phyloP scores from a whole-genome alignment of 2,329 filamentous ascomycete genomes.

The Didymella keratinophila region DNA sequence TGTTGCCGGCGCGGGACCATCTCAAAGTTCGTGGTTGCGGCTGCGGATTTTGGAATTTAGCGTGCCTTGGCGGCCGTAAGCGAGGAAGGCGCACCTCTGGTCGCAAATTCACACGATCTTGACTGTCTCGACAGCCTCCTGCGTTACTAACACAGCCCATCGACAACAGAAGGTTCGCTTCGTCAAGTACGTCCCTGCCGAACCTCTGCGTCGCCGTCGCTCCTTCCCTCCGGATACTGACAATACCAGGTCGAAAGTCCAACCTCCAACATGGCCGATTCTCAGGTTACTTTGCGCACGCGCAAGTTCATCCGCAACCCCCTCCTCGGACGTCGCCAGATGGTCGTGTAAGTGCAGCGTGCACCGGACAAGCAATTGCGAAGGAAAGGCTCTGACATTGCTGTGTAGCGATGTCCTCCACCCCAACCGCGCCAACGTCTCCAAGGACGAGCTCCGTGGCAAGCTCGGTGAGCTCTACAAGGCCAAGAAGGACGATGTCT shows the following conservation, averaged over 20 bases:
- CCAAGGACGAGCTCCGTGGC: slow-evolving; percentile 96
- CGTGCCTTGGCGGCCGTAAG: slow-evolving; percentile 6
- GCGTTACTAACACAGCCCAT: slow-evolving; percentile 35
- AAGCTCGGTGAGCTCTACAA: slow-evolving; percentile 98
- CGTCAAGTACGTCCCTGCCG: slow-evolving; percentile 41
- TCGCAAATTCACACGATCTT: slow-evolving; percentile 8
- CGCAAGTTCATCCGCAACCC: slow-evolving; percentile 99
- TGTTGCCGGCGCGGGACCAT: slow-evolving; percentile 6
- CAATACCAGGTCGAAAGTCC: slow-evolving; percentile 43
- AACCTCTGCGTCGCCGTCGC: slow-evolving; percentile 17
- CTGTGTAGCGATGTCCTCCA: slow-evolving; percentile 92
- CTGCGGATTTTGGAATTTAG: slow-evolving; percentile 8
- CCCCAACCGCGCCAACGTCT: slow-evolving; percentile 97
- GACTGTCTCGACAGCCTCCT: slow-evolving; percentile 21
- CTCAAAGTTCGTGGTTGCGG: slow-evolving; percentile 10
- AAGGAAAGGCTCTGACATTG: slow-evolving; percentile 41
- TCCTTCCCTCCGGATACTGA: slow-evolving; percentile 26
- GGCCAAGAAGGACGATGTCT: slow-evolving; percentile 96
- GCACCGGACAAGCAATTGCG: slow-evolving; percentile 23
- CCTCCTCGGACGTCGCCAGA: slow-evolving; percentile 98
- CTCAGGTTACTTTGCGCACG: slow-evolving; percentile 72
- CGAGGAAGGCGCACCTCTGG: slow-evolving; percentile 20
- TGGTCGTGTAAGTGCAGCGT: slow-evolving; percentile 82
- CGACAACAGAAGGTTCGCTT: slow-evolving; percentile 47
- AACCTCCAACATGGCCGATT: slow-evolving; percentile 80